A percentile compares a stretch with the other conserved stretches of the same genome.
Evolutionary conservation across 1,284 basidiomycete species (phyloP).

Genomic region (Pseudozyma sp.): DNA sequence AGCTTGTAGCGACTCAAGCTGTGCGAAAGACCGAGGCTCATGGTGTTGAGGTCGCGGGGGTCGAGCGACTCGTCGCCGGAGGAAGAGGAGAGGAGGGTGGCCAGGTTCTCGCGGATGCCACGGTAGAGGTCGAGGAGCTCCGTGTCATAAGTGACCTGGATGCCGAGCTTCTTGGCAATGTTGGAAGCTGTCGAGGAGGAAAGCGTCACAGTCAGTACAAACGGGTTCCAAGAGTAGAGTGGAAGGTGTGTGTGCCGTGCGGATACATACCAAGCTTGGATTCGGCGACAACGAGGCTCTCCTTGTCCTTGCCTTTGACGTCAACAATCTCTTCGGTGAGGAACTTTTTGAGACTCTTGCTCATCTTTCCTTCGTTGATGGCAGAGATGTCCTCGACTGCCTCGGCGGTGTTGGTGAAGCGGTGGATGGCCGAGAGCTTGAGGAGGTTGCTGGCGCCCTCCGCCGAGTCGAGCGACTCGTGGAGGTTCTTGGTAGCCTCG

Average conservation of each 20-base stretch:
- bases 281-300: conserved; percentile 88
- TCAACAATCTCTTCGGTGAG: conserved; percentile 87
- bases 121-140: conserved; percentile 87
- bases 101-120: conserved; percentile 90
- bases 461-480: conserved; percentile 91
- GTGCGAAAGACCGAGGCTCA: conserved; percentile 96
- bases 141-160: conserved; percentile 81
- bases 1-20: conserved; percentile 98
- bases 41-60: conserved; percentile 92
- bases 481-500: conserved; percentile 80
- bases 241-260: not conserved
- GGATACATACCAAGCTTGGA: conserved; percentile 82
- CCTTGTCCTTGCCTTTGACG: conserved; percentile 80
- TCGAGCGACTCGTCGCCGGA: conserved; percentile 67
- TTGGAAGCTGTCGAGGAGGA: conserved; percentile 69
- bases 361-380: conserved; percentile 89
- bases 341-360: conserved; percentile 93
- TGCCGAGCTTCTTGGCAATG: conserved; percentile 92
- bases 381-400: conserved; percentile 99
- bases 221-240: not conserved
- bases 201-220: conserved; percentile 5
- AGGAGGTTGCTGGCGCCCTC: conserved; percentile 83
- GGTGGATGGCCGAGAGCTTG: conserved; percentile 93
- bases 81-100: conserved; percentile 76
- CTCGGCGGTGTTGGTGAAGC: conserved; percentile 93